Base-by-base conservation (phyloP, 768 basidiomycete species). In the Leccinellum luteum region DNA sequence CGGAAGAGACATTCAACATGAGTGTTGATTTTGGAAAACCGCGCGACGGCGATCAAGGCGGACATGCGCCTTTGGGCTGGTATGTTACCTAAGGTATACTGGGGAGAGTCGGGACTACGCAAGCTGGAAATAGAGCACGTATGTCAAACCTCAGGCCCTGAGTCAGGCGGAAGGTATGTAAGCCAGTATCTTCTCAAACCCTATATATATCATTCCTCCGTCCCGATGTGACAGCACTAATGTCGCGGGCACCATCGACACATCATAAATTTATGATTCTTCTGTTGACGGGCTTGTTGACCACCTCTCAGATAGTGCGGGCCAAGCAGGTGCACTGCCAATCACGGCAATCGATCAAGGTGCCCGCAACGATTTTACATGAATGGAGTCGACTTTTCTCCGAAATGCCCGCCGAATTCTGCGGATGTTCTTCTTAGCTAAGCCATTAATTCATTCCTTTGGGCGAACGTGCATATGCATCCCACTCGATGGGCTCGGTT, bases 11-110 rank as follows among this genome's bases (percentile, higher is more conserved):
- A 8, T 27, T 27, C 23, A 25, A 7, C 14, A 27, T 3, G n/a
- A 14, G 21, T 47, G 8, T 17, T 47, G 45, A 14, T 17, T 25
- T 27, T 47, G 45, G 28, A 49, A 49, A 19, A 28, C 57, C 55
- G 45, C 31, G 27, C 34, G 48, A 50, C 60, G 63, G 68, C 68
- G 68, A 68, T 70, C 66, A 70, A 63, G 56, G 53, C 64, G 60
- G 66, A 59, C 66, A 69, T 35, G 64, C 57, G 28, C 38, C 34
- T 53, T 57, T 58, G 57, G 56, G 47, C 48, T 59, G 67, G 56
- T 27, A 54, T 14, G 54, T 52, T 60, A 50, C 57, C 49, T 52
- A 57, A 34, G 10, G 45, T 10, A 51, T 50, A 19, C 51, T 31
- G 23, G 25, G 52, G 32, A 41, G 50, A 25, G 25, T 25, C n/a